phyloP scores from a whole-genome alignment of 208 protist genomes.

The Leishmania mexicana region DNA sequence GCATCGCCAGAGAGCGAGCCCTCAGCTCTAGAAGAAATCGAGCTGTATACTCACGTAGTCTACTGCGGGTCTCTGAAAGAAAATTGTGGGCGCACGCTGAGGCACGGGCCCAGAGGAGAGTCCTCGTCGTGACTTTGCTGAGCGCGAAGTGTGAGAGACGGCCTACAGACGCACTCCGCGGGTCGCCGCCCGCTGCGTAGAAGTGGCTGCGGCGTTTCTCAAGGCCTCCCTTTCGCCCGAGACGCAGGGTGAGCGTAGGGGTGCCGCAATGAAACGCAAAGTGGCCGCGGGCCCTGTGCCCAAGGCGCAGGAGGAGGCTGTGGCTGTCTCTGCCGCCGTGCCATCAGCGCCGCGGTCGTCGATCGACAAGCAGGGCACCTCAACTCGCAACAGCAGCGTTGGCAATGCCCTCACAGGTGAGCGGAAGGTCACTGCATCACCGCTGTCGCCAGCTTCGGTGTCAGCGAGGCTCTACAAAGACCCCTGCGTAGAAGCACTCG shows the following conservation, averaged over 20 bases:
- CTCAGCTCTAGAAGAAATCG: background rate
- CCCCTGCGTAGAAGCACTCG: background rate
- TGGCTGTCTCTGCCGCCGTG: background rate
- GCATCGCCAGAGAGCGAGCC: background rate
- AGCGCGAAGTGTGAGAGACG: background rate
- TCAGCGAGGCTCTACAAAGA: conserved; percentile 2
- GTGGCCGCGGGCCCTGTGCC: background rate
- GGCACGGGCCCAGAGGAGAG: background rate
- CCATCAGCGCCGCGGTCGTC: background rate
- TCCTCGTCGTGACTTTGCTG: background rate
- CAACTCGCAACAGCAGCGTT: background rate
- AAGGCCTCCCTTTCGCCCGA: too few species aligned
- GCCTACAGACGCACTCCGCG: background rate
- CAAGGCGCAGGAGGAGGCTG: background rate
- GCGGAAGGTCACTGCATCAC: background rate
- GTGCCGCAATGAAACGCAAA: background rate
- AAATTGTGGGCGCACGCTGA: background rate
- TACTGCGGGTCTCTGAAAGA: background rate
- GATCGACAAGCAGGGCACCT: background rate
- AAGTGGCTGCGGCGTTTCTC: background rate
- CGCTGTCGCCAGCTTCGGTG: background rate
- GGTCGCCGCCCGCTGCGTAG: background rate
- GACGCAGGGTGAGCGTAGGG: background rate
- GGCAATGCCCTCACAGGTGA: background rate
- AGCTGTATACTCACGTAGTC: too few species aligned